phyloP scores from a whole-genome alignment of 2,329 filamentous ascomycete species.

The Calonectria leucothoes region DNA sequence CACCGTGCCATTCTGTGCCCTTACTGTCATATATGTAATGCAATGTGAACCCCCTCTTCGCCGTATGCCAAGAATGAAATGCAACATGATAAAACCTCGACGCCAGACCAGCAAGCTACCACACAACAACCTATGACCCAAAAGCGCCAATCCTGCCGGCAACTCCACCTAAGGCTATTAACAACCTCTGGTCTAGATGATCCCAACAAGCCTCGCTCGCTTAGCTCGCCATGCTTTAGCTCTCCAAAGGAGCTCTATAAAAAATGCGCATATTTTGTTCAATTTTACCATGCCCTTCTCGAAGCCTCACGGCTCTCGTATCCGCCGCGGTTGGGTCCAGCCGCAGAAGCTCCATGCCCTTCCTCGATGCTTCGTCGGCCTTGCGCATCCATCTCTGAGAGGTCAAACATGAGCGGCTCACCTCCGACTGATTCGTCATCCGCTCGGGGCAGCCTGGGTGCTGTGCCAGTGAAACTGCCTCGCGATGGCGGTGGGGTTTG shows the following conservation, averaged over 20 bases:
- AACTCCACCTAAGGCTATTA: conserved; percentile 16
- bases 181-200: conserved; percentile 19
- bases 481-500: conserved; percentile 58
- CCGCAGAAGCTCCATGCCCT: conserved; percentile 44
- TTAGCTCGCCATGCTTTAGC: background rate
- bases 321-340: conserved; percentile 51
- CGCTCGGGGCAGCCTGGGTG: conserved; percentile 51
- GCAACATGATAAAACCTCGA: conserved; percentile 17
- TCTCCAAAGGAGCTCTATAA: conserved; percentile 1
- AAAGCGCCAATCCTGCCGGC: conserved; percentile 22
- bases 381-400: conserved; percentile 75
- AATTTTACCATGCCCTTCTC: conserved; percentile 51
- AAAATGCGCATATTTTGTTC: background rate
- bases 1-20: conserved; percentile 20
- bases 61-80: conserved; percentile 11
- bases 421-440: conserved; percentile 69
- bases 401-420: conserved; percentile 77
- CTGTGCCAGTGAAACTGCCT: conserved; percentile 58
- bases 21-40: background rate
- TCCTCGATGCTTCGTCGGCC: conserved; percentile 71
- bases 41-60: background rate
- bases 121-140: conserved; percentile 3
- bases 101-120: conserved; percentile 16
- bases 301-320: conserved; percentile 54
- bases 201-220: conserved; percentile 2